These are phyloP conservation scores for Trichosporon coremiiforme DNA, from an alignment of 1,284 basidiomycete species.

Conservation along the genomic window DNA sequence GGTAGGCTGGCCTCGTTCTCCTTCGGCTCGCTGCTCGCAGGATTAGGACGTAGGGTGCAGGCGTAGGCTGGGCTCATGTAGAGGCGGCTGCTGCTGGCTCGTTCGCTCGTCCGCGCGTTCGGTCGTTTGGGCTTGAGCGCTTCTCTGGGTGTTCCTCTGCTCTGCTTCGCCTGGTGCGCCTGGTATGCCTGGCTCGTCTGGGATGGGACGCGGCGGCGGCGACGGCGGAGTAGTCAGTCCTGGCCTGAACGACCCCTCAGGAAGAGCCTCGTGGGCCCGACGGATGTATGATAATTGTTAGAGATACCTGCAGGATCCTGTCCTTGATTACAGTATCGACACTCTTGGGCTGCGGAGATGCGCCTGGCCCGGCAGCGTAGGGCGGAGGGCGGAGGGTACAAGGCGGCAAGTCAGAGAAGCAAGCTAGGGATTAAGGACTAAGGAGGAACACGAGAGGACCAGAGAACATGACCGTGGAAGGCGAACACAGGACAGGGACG, in stretches of 20 bases:
- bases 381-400: neutral
- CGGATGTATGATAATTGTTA: constrained; percentile 3
- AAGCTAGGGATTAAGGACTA: neutral
- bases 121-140: constrained; percentile 6
- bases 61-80: neutral
- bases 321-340: neutral
- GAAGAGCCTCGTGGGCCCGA: constrained; percentile 14
- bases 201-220: neutral
- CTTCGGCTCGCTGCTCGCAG: neutral
- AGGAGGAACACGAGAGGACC: neutral
- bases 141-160: constrained; percentile 1
- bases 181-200: neutral
- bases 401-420: neutral
- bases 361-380: neutral
- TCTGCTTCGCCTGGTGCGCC: neutral
- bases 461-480: neutral
- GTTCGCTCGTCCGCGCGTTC: neutral
- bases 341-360: constrained; percentile 6
- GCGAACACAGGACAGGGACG: neutral
- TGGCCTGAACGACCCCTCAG: constrained; percentile 9
- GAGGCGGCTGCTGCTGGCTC: neutral
- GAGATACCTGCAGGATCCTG: constrained; percentile 3
- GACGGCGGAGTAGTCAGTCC: constrained; percentile 3
- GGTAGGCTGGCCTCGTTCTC: neutral
- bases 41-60: neutral